Conservation (phyloP, 352 stramenopile genomes). For the Thraustochytrium aureum region DNA sequence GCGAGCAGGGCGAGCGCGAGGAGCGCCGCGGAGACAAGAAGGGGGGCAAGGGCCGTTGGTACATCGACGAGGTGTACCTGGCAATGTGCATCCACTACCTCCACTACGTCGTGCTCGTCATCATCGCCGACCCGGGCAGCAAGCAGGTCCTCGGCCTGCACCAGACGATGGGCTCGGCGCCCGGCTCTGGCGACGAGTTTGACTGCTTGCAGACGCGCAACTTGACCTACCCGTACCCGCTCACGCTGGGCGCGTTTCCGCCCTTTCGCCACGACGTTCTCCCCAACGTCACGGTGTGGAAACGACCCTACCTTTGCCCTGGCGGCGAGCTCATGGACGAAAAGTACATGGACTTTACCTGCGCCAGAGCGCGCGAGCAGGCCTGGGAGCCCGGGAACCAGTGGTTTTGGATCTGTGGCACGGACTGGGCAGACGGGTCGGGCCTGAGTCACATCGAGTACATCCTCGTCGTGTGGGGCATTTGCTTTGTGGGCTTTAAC, state of each 20-base stretch:
- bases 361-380: not conserved
- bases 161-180: not conserved
- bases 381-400: not conserved
- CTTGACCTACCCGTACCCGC: conserved; percentile 19
- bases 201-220: not conserved
- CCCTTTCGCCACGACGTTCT: not conserved
- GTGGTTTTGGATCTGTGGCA: conserved; percentile 22
- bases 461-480: not conserved
- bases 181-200: not conserved
- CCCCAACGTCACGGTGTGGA: conserved; percentile 5
- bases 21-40: conserved; percentile 4
- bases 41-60: not conserved
- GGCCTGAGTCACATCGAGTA: not conserved
- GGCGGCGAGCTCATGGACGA: conserved; percentile 18
- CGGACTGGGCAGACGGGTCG: not conserved
- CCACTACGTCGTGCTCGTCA: conserved; percentile 3
- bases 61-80: conserved; percentile 9
- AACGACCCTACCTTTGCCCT: conserved; percentile 13
- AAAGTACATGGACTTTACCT: conserved; percentile 11
- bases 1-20: conserved; percentile 2
- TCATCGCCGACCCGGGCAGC: not conserved
- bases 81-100: conserved; percentile 9
- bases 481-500: conserved; percentile 18
- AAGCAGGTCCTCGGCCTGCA: conserved; percentile 11
- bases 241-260: not conserved